Evolutionary conservation across 2,329 filamentous ascomycete genomes (phyloP), one percentile per base, ranked within the genome.

Genomic region (Aspergillus intermedius): DNA sequence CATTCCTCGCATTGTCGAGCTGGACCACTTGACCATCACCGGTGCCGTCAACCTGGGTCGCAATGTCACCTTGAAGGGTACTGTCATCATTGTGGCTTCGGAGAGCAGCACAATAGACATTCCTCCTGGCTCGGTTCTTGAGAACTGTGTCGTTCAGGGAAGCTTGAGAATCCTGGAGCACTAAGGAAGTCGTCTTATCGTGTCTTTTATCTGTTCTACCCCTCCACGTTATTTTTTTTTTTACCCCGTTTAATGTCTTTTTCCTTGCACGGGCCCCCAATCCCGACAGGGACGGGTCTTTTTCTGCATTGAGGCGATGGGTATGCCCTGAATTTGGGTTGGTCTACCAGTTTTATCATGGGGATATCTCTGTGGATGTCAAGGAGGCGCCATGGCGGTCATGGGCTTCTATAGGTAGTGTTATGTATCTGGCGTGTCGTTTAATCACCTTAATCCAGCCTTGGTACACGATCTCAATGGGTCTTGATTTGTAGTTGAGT

Each of bases 141-240:
- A 98, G 81, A 98, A 98, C 75, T 93, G 97, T 12, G 93, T 98
- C 45, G 93, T 98, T 49, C 93, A 98, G 80, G 93, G 93, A 66
- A 95, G 90, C 73, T 81, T 98, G 81, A 78, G 83, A 65, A 75
- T 84, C 66, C 73, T 85, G 57, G 82, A 85, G 75, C 82, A 85
- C 69, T 85, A 81, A 58, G 55, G 23, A 3, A 17, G 12, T 48
- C 50, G 21, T 39, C 44, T 17, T 46, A 35, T 45, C 23, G 17
- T 53, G 47, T 46, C 15, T 30, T 51, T 51, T 45, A 21, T 23
- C 46, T 52, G 46, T 51, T 34, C 21, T 35, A n/a, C 15, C 34
- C 15, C 7, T n/a, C 6, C 34, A n/a, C n/a, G 13, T 35, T 35
- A 35, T n/a, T 8, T 12, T 35, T 17, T 35, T 17, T n/a, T 35